phyloP scores from a whole-genome alignment of 495 filamentous ascomycete species.

The Sphaerosporella brunnea region DNA sequence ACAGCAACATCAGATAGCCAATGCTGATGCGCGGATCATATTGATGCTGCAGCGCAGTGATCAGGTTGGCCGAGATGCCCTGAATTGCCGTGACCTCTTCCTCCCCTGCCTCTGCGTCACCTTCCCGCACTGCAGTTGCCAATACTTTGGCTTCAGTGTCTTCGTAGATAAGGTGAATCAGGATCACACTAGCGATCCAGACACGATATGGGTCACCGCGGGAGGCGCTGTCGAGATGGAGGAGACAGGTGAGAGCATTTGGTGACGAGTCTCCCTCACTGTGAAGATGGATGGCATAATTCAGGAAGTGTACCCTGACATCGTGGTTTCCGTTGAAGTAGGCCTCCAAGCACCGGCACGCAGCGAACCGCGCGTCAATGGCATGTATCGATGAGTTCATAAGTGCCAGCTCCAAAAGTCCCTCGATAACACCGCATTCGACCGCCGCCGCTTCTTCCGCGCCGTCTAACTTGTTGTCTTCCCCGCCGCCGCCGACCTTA shows the following conservation, averaged over 20 bases:
- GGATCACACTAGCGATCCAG: constrained; percentile 81
- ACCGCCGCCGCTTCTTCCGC: constrained; percentile 34
- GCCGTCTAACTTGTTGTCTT: neutral
- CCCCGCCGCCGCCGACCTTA: constrained; percentile 6
- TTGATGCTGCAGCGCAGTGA: constrained; percentile 51
- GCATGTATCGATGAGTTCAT: constrained; percentile 43
- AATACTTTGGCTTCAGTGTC: constrained; percentile 60
- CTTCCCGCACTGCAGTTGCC: constrained; percentile 69
- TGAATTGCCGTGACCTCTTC: constrained; percentile 93
- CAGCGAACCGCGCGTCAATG: constrained; percentile 67
- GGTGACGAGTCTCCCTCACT: constrained; percentile 58
- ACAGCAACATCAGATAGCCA: constrained; percentile 83
- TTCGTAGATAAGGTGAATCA: constrained; percentile 78
- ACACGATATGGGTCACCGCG: constrained; percentile 66
- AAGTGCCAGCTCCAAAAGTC: constrained; percentile 73
- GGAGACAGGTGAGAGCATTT: constrained; percentile 74
- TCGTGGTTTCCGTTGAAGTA: constrained; percentile 43
- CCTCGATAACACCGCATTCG: constrained; percentile 80
- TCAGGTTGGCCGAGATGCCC: constrained; percentile 60
- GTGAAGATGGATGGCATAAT: constrained; percentile 78
- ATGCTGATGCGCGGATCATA: constrained; percentile 69
- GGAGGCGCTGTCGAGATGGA: constrained; percentile 36
- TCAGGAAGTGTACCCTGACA: constrained; percentile 69
- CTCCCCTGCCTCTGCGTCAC: constrained; percentile 76
- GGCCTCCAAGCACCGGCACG: constrained; percentile 76